These are phyloP conservation scores for Mycena sp. DNA, from an alignment of 1,284 basidiomycete species.

Conservation along the genomic window DNA sequence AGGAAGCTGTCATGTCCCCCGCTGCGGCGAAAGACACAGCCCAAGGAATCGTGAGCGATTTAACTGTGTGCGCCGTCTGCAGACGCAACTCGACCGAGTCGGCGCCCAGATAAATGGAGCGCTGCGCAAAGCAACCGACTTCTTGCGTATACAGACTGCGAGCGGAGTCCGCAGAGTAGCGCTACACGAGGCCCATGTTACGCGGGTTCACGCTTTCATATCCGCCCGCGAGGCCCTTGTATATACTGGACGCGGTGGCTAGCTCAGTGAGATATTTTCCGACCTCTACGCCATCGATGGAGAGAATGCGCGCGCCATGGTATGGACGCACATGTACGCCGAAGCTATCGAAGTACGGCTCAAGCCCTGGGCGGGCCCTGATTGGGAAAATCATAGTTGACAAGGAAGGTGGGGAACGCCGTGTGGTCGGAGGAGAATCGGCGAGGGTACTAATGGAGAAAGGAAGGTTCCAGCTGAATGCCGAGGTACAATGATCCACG, in stretches of 20 bases:
- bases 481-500: slow-evolving; percentile 18
- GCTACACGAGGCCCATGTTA: slow-evolving; percentile 9
- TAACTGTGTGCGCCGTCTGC: background rate
- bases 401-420: slow-evolving; percentile 15
- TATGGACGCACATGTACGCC: slow-evolving; percentile 16
- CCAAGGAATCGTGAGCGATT: slow-evolving; percentile 18
- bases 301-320: slow-evolving; percentile 19
- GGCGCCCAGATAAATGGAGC: slow-evolving; percentile 7
- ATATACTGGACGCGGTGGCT: slow-evolving; percentile 9
- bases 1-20: slow-evolving; percentile 5
- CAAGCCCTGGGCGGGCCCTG: slow-evolving; percentile 19
- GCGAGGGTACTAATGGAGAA: slow-evolving; percentile 30
- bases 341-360: slow-evolving; percentile 15
- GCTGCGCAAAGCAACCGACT: slow-evolving; percentile 9
- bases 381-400: slow-evolving; percentile 23
- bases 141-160: slow-evolving; percentile 9
- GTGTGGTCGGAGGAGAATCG: slow-evolving; percentile 11
- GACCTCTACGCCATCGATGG: slow-evolving; percentile 18
- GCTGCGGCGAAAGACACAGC: slow-evolving; percentile 13
- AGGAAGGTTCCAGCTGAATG: slow-evolving; percentile 30
- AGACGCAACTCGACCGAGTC: slow-evolving; percentile 1
- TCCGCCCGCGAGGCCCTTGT: slow-evolving; percentile 5
- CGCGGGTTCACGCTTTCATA: slow-evolving; percentile 3
- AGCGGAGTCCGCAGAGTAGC: slow-evolving; percentile 13
- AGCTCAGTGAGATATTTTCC: slow-evolving; percentile 1